Conservation (phyloP, 768 basidiomycete genomes). For the Lyophyllum decastes region DNA sequence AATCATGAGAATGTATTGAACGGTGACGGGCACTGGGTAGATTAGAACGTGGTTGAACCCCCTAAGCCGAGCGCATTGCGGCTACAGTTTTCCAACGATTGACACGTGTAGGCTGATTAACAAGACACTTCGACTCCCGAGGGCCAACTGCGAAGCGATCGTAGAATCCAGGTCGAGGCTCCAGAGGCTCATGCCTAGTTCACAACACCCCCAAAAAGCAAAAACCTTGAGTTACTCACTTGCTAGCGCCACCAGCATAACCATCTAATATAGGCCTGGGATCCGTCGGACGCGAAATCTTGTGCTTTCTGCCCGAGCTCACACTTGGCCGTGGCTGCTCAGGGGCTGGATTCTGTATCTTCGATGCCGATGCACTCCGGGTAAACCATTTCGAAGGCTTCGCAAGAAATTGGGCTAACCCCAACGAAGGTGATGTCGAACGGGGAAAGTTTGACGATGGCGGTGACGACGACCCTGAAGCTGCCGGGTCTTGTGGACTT, state of each 20-base stretch:
- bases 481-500: constrained; percentile 35
- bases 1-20: neutral
- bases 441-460: constrained; percentile 46
- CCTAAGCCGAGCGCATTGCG: neutral
- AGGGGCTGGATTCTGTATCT: constrained; percentile 33
- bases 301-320: constrained; percentile 57
- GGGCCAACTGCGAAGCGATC: neutral
- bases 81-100: neutral
- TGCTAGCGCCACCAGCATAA: constrained; percentile 47
- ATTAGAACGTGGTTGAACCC: neutral
- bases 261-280: constrained; percentile 73
- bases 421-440: constrained; percentile 64
- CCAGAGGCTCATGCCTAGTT: neutral
- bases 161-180: neutral
- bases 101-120: neutral
- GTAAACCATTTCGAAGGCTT: constrained; percentile 76
- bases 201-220: neutral
- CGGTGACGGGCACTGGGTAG: neutral
- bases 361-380: constrained; percentile 57
- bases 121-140: neutral
- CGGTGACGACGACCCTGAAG: constrained; percentile 30
- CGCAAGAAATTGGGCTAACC: constrained; percentile 65
- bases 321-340: constrained; percentile 51
- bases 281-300: constrained; percentile 85
- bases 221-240: constrained; percentile 42